These are phyloP conservation scores for Geotrichum ghanense DNA, from an alignment of 805 yeast species.

Conservation along the genomic window DNA sequence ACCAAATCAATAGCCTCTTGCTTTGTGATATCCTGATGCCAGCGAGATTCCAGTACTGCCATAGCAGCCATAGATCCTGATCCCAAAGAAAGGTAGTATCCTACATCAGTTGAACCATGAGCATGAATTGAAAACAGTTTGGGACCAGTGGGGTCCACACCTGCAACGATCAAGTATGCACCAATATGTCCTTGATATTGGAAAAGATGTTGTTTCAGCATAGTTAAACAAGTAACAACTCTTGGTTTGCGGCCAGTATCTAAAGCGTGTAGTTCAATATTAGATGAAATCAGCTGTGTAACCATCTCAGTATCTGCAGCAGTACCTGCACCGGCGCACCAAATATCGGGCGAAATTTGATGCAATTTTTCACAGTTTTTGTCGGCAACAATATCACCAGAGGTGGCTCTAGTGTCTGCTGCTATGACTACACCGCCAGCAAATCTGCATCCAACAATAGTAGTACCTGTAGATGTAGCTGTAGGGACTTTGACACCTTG, in stretches of 20 bases:
- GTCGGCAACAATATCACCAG: slow-evolving; percentile 94
- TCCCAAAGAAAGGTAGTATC: slow-evolving; percentile 84
- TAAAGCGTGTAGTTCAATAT: slow-evolving; percentile 80
- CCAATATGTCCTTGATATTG: slow-evolving; percentile 97
- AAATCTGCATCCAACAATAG: slow-evolving; percentile 92
- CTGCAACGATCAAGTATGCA: slow-evolving; percentile 96
- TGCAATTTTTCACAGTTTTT: slow-evolving; percentile 95
- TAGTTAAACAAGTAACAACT: slow-evolving; percentile 84
- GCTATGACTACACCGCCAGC: slow-evolving; percentile 94
- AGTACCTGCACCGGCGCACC: slow-evolving; percentile 99
- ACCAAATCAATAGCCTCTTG: slow-evolving; percentile 91
- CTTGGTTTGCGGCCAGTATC: slow-evolving; percentile 80
- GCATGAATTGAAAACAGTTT: slow-evolving; percentile 91
- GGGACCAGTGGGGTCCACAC: slow-evolving; percentile 93
- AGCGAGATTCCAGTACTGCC: slow-evolving; percentile 88
- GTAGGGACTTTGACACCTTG: slow-evolving; percentile 70
- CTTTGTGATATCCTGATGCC: slow-evolving; percentile 66
- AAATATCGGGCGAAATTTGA: slow-evolving; percentile 76
- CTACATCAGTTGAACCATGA: slow-evolving; percentile 96
- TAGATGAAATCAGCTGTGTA: slow-evolving; percentile 83
- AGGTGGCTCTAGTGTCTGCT: slow-evolving; percentile 97
- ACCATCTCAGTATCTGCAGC: slow-evolving; percentile 99
- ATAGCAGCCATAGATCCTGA: slow-evolving; percentile 97
- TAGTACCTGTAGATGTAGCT: slow-evolving; percentile 98
- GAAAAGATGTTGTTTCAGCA: slow-evolving; percentile 90